Evolutionary conservation across 2,329 filamentous ascomycete species (phyloP).

Genomic region (Lasiodiplodia sp.): DNA sequence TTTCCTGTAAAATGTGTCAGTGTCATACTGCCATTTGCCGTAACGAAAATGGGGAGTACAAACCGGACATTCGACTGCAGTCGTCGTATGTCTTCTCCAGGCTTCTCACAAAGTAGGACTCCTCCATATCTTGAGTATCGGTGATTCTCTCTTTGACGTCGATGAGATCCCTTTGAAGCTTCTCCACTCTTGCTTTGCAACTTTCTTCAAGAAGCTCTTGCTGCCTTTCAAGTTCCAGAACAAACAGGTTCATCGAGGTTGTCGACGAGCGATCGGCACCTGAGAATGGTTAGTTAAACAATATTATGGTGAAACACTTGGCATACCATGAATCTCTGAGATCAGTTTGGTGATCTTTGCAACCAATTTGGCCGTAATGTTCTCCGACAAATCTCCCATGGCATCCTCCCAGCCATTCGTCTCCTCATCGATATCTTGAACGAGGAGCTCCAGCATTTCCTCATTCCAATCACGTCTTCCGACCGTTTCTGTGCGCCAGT

Average conservation of each 20-base stretch:
- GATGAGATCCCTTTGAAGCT: neutral
- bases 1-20: neutral
- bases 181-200: neutral
- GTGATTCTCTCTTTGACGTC: neutral
- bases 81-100: neutral
- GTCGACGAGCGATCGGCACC: neutral
- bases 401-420: neutral
- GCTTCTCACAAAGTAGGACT: neutral
- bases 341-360: neutral
- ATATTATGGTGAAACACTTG: too few relatives aligned
- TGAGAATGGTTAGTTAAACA: neutral
- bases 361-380: neutral
- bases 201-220: neutral
- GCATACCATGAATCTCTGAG: neutral
- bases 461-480: neutral
- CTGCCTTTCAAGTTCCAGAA: neutral
- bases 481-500: neutral
- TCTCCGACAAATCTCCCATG: neutral
- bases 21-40: too few relatives aligned
- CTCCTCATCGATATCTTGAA: neutral
- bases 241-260: neutral
- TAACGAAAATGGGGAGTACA: neutral
- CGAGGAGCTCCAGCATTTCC: neutral
- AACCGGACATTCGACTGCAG: neutral
- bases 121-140: neutral